Evolutionary conservation across 352 stramenopile species (phyloP), one percentile per base, ranked within the genome.

Genomic region (Pythium coloratum): DNA sequence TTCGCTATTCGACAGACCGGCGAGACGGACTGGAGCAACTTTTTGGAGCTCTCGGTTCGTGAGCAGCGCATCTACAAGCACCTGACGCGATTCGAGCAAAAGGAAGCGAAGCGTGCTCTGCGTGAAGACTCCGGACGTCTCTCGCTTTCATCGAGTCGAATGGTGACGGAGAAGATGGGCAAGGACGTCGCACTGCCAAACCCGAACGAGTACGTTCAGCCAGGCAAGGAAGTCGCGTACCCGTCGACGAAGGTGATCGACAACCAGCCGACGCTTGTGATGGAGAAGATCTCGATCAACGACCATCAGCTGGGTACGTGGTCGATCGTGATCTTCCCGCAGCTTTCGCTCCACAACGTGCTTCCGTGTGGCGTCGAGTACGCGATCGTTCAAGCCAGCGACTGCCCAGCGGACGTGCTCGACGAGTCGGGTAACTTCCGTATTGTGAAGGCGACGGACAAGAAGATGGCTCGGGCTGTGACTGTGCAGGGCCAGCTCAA

Each of bases 21-120:
- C 26, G 88, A 96, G 72, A 88, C 76, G 6, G 85, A 93, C 18
- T 96, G 88, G 88, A 96, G 88, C 59, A 94, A 94, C 57, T 81
- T 66, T 9, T 53, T 96, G 24, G 67, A 75, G 28, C 67, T 96
- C 0, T 90, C 88, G 5, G 84, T 93, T 9, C 76, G 70, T 13
- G 82, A 92, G 18, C 86, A 94, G 56, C 76, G 84, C 3, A n/a
- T 91, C 36, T 92, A 84, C 55, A 94, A 94, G 61, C 72, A 76
- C 26, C 74, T 92, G 59, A 92, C 86, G 34, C 77, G 69, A 20
- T 94, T 82, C 64, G 86, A 94, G 63, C 81, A 92, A 54, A 66
- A 71, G 5, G 81, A 94, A 40, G 79, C 79, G n/a, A 74, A 91
- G 49, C 83, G 89, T 64, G 73, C 75, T 1, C 64, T 91, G 38